Evolutionary conservation across 768 basidiomycete genomes (phyloP), one percentile per base, ranked within the genome.

Genomic region (Leccinum truebloodii): DNA sequence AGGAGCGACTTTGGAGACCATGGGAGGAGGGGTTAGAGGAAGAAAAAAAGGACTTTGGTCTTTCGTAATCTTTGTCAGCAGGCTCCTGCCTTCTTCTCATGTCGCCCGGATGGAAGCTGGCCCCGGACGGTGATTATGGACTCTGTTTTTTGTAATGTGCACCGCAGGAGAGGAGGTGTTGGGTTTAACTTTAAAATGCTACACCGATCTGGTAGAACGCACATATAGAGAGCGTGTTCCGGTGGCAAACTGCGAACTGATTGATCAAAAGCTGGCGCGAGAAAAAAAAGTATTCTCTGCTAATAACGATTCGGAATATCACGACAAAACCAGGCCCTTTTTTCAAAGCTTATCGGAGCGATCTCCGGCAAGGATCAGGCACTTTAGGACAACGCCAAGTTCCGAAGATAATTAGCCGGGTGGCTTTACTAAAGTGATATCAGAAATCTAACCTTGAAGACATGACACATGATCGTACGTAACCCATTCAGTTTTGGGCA

Each of bases 1-100:
- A 67, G 71, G 61, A 73, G 72, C 55, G 73, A 74, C 39, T 69
- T 76, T 49, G 74, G 71, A 24, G 73, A 74, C 63, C 73, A 76
- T 64, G 69, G 65, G 59, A 75, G 73, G 64, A 71, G 73, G 62
- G 71, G 64, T 26, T 44, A 44, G 44, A 20, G n/a, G 44, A 20
- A 20, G 30, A 20, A 20, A 20, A 8, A 44, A 10, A 37, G 16
- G 44, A 44, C 44, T 5, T 44, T 76, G 67, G 65, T 52, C 51
- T 63, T 69, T 46, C 63, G 65, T 67, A 65, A 69, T 57, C 34
- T 59, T 62, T 55, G 59, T 59, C 55, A 68, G 61, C 53, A 56
- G 26, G 59, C 58, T 62, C 65, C 54, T 60, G 61, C 52, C 49
- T 50, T 50, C n/a, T 66, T 72, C 63, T 62, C 63, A 64, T 64